These are phyloP conservation scores for Flaveria brownii DNA, from an alignment of 129 eudicot genomes.

Conservation along the genomic window DNA sequence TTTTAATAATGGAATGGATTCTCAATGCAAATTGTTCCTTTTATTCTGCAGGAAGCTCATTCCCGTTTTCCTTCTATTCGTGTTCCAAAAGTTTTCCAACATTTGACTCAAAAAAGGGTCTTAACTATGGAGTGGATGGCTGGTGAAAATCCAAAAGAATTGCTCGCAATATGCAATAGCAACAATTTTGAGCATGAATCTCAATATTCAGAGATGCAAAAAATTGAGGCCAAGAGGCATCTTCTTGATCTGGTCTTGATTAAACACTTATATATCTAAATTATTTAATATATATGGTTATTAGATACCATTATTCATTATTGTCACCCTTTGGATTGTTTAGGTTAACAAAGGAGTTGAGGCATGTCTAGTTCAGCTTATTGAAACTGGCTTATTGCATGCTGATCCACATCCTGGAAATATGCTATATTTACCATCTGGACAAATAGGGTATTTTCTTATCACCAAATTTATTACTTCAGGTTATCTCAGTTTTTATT, in stretches of 20 bases:
- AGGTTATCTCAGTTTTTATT: slow-evolving; percentile 22
- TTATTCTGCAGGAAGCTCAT: slow-evolving; percentile 78
- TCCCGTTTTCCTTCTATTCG: slow-evolving; percentile 63
- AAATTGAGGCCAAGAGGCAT: slow-evolving; percentile 56
- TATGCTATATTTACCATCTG: slow-evolving; percentile 75
- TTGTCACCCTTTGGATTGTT: slow-evolving; percentile 24
- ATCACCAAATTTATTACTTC: slow-evolving; percentile 9
- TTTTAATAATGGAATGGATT: slow-evolving; percentile 6
- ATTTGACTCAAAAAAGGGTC: slow-evolving; percentile 66
- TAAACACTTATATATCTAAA: not conserved
- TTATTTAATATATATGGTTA: slow-evolving; percentile 14
- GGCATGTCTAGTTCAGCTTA: slow-evolving; percentile 88
- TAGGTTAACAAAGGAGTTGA: slow-evolving; percentile 98
- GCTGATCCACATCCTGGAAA: slow-evolving; percentile 99
- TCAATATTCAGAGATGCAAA: slow-evolving; percentile 47
- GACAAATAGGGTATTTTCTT: slow-evolving; percentile 75
- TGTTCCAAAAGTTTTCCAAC: slow-evolving; percentile 68
- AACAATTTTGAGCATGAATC: slow-evolving; percentile 35
- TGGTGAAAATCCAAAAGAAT: slow-evolving; percentile 92
- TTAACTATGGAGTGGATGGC: slow-evolving; percentile 96
- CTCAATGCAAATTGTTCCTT: slow-evolving; percentile 13
- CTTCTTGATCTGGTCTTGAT: slow-evolving; percentile 87
- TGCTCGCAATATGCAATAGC: slow-evolving; percentile 48
- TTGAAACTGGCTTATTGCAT: slow-evolving; percentile 94
- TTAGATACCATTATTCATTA: slow-evolving; percentile 19